Conservation (phyloP, 2,329 filamentous ascomycete species). For the Penicillium sp. region DNA sequence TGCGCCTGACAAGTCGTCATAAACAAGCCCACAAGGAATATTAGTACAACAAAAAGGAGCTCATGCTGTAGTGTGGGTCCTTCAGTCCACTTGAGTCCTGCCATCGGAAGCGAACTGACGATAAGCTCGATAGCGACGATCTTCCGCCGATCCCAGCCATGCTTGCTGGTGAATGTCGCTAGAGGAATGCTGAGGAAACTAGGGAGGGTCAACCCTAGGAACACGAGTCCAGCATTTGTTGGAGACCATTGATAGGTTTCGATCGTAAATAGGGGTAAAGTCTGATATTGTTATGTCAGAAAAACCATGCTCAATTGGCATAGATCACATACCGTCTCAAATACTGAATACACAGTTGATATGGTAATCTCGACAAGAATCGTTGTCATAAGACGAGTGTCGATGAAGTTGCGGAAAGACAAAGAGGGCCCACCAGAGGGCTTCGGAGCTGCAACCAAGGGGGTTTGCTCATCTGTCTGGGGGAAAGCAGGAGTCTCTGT, state of each 20-base stretch:
- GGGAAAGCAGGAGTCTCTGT: neutral
- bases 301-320: neutral
- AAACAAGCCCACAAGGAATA: neutral
- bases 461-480: neutral
- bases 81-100: neutral
- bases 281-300: neutral
- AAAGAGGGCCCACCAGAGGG: neutral
- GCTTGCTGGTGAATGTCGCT: neutral
- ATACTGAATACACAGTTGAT: neutral
- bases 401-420: neutral
- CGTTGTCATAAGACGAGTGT: neutral
- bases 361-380: neutral
- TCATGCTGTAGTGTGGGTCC: neutral
- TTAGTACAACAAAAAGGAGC: neutral
- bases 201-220: conserved; percentile 6
- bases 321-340: neutral
- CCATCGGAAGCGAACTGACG: neutral
- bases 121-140: conserved; percentile 5
- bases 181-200: conserved; percentile 10
- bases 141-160: conserved; percentile 1
- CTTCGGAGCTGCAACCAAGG: neutral
- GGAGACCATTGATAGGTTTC: conserved; percentile 7
- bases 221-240: conserved; percentile 1
- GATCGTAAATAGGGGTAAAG: conserved; percentile 6
- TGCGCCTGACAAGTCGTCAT: conserved; percentile 7